Percentiles rank a stretch among this genome's conserved stretches.
These are phyloP conservation scores for Hypoxylon fragiforme DNA, from an alignment of 495 filamentous ascomycete species.

Conservation along the genomic window DNA sequence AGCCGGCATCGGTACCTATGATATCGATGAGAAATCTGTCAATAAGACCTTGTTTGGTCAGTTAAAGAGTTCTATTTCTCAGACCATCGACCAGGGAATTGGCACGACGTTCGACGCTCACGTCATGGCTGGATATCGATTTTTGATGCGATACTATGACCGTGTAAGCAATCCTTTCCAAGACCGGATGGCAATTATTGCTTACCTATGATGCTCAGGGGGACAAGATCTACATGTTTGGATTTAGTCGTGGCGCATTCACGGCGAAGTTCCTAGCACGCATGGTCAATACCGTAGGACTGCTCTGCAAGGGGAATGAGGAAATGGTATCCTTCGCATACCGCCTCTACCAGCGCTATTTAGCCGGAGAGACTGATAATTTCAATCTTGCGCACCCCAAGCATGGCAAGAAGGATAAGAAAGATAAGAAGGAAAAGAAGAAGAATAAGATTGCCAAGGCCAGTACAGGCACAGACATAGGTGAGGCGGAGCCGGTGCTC, in stretches of 20 bases:
- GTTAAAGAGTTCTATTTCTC: slow-evolving; percentile 26
- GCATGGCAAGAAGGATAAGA: slow-evolving; percentile 9
- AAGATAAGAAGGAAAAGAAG: no score
- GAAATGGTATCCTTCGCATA: slow-evolving; percentile 42
- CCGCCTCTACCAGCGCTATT: slow-evolving; percentile 31
- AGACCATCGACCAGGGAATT: slow-evolving; percentile 42
- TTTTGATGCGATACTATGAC: slow-evolving; percentile 50
- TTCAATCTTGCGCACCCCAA: slow-evolving; percentile 10
- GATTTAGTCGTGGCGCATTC: slow-evolving; percentile 54
- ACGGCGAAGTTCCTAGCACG: slow-evolving; percentile 54
- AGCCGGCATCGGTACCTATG: slow-evolving; percentile 48
- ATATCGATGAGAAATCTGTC: slow-evolving; percentile 33
- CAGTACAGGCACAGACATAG: not conserved
- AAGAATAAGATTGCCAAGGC: no score
- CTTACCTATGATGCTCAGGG: slow-evolving; percentile 28
- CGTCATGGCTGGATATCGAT: slow-evolving; percentile 52
- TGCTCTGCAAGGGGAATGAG: slow-evolving; percentile 53
- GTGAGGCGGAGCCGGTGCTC: slow-evolving; percentile 37
- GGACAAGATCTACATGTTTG: slow-evolving; percentile 53
- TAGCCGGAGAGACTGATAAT: slow-evolving; percentile 31
- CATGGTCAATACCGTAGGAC: slow-evolving; percentile 49
- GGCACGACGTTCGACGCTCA: slow-evolving; percentile 50
- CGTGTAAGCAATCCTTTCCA: slow-evolving; percentile 17
- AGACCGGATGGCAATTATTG: not conserved
- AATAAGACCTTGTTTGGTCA: slow-evolving; percentile 32